phyloP scores from a whole-genome alignment of 2,329 filamentous ascomycete species.

The Onygenales sp. region DNA sequence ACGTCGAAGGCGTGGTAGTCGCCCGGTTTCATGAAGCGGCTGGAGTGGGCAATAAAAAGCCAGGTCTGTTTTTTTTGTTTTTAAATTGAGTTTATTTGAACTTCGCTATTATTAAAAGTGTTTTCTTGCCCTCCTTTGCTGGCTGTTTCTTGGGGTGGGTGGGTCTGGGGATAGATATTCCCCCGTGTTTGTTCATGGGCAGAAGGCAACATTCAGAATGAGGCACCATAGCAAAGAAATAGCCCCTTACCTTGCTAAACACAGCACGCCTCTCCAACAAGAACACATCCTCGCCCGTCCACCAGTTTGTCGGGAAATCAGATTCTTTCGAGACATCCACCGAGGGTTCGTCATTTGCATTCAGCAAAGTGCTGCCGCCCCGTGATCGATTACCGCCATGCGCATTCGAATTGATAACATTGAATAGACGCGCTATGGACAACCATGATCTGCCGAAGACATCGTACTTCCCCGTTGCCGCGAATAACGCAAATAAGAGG shows the following conservation, averaged over 20 bases:
- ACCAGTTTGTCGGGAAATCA: constrained; percentile 31
- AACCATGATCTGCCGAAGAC: not conserved
- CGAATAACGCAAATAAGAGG: not conserved
- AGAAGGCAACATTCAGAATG: not conserved
- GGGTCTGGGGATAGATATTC: too few relatives aligned
- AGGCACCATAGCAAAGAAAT: not conserved
- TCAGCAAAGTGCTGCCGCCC: not conserved
- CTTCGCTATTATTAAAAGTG: not conserved
- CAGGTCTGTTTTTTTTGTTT: constrained; percentile 18
- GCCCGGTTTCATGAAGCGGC: constrained; percentile 42
- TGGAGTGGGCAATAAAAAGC: constrained; percentile 28
- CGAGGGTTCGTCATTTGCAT: not conserved
- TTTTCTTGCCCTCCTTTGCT: not conserved
- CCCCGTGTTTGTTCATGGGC: not conserved
- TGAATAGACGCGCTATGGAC: not conserved
- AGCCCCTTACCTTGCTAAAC: constrained; percentile 34
- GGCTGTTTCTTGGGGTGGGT: too few relatives aligned
- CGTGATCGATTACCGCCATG: not conserved
- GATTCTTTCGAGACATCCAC: constrained; percentile 28
- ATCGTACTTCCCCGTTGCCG: not conserved
- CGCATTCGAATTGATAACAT: not conserved
- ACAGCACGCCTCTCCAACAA: constrained; percentile 41
- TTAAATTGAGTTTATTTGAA: not conserved
- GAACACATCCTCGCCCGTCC: constrained; percentile 33
- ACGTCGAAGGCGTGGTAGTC: constrained; percentile 49